These are phyloP conservation scores for Pleurotus platypus DNA, from an alignment of 768 basidiomycete species.

Conservation along the genomic window DNA sequence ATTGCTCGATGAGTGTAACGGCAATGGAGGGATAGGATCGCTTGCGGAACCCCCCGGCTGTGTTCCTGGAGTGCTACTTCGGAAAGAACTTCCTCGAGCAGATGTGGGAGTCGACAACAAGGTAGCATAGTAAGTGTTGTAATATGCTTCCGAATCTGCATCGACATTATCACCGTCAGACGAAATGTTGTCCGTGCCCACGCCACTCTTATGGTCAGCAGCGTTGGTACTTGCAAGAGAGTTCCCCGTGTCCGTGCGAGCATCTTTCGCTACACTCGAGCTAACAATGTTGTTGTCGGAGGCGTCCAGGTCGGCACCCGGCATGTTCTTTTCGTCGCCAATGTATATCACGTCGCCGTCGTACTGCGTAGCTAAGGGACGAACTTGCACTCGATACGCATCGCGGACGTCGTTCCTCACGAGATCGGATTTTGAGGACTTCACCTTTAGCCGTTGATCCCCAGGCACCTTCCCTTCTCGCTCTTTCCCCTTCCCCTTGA, in stretches of 20 bases:
- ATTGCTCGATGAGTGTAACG: conserved; percentile 44
- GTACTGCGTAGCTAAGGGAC: not conserved
- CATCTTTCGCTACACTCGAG: not conserved
- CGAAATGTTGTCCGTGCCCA: not conserved
- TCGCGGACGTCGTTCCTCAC: not conserved
- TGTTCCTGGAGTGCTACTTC: not conserved
- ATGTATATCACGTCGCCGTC: not conserved
- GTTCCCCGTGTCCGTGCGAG: not conserved
- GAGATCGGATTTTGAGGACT: not conserved
- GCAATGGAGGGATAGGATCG: conserved; percentile 13
- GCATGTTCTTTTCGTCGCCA: not conserved
- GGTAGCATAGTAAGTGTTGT: conserved; percentile 48
- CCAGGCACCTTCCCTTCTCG: not conserved
- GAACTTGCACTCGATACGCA: not conserved
- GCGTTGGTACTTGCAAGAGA: not conserved
- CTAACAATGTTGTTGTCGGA: not conserved
- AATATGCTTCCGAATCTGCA: conserved; percentile 42
- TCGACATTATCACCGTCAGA: conserved; percentile 1
- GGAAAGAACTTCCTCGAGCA: not conserved
- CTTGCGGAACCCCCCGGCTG: conserved; percentile 4
- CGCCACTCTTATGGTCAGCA: not conserved
- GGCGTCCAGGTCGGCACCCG: not conserved
- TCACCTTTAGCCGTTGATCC: not conserved
- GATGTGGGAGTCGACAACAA: conserved; percentile 18
- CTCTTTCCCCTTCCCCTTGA: conserved; percentile 3